These are phyloP conservation scores for Emericellopsis cladophorae DNA, from an alignment of 2,329 filamentous ascomycete species.

Conservation along the genomic window DNA sequence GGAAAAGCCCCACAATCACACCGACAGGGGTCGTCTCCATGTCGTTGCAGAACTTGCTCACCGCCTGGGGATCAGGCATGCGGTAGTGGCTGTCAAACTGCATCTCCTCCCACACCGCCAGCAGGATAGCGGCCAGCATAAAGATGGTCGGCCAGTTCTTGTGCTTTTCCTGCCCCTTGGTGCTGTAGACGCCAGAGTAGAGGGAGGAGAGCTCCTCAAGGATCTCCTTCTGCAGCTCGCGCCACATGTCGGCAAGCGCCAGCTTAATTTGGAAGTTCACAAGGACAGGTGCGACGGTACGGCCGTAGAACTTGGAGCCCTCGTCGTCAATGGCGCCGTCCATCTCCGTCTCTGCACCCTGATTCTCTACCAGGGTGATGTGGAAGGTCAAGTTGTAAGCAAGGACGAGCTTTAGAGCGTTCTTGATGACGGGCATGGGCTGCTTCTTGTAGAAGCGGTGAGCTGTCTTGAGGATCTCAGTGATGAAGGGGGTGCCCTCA, in stretches of 20 bases:
- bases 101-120: constrained; percentile 97
- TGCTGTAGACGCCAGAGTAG: constrained; percentile 96
- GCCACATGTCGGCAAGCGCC: constrained; percentile 95
- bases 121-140: constrained; percentile 84
- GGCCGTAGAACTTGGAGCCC: constrained; percentile 77
- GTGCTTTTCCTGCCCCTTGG: constrained; percentile 56
- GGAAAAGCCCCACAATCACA: constrained; percentile 93
- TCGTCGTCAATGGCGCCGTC: constrained; percentile 78
- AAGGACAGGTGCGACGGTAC: constrained; percentile 91
- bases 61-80: constrained; percentile 68
- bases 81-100: constrained; percentile 98
- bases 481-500: constrained; percentile 87
- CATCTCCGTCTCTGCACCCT: constrained; percentile 66
- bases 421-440: constrained; percentile 79
- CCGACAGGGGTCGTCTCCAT: constrained; percentile 96
- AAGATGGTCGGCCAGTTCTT: constrained; percentile 99
- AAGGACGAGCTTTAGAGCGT: constrained; percentile 86
- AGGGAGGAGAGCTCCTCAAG: constrained; percentile 83
- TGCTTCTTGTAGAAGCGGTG: constrained; percentile 88
- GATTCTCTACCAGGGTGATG: constrained; percentile 86
- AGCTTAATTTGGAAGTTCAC: constrained; percentile 99
- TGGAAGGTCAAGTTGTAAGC: constrained; percentile 93
- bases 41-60: constrained; percentile 89
- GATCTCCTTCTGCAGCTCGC: constrained; percentile 90
- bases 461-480: constrained; percentile 90